Base-by-base conservation (phyloP, 192 early-diverging fungal species). In the Spizellomyces punctatus region DNA sequence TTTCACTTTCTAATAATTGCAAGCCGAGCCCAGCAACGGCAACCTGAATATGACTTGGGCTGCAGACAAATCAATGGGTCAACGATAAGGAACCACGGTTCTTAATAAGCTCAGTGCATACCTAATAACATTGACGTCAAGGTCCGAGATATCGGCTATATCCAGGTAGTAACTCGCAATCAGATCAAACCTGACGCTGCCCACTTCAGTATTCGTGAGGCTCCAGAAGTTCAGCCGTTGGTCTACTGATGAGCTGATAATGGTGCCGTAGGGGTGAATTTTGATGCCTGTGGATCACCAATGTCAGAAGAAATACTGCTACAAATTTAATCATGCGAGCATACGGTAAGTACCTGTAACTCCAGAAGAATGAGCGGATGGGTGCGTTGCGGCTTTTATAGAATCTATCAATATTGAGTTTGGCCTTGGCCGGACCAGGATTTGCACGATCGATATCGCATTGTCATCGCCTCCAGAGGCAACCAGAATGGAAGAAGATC, bases 381-480 rank as follows among this genome's bases (percentile, higher is more conserved):
- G n/a, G 54, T 19, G 61, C 17, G 27, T 57, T 43, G 8, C 71
- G 22, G 19, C 12, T 8, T 14, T 14, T 21, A 19, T 0, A 0
- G 16, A 63, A 16, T 14, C 45, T 49, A 21, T 60, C 52, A 14
- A 42, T 77, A 45, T 42, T 69, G 46, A 42, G 87, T 17, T 58
- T 54, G 57, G 10, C 67, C 64, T 3, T 74, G 72, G 19, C 75
- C 64, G 16, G 63, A 16, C 19, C 14, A n/a, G 27, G 27, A 36
- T 36, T 36, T 36, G 27, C 27, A 36, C 27, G 27, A 36, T 36
- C 27, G 27, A 36, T 36, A 92, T 44, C 0, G 82, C 78, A 74
- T 91, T 91, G 72, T 94, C 92, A 56, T 95, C 93, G 5, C 93
- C 93, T 14, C 91, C 92, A n/a, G 85, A 88, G 6, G 83, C 84